Base-by-base conservation (phyloP, 139 green algal genomes). In the Ettlia oleoabundans region DNA sequence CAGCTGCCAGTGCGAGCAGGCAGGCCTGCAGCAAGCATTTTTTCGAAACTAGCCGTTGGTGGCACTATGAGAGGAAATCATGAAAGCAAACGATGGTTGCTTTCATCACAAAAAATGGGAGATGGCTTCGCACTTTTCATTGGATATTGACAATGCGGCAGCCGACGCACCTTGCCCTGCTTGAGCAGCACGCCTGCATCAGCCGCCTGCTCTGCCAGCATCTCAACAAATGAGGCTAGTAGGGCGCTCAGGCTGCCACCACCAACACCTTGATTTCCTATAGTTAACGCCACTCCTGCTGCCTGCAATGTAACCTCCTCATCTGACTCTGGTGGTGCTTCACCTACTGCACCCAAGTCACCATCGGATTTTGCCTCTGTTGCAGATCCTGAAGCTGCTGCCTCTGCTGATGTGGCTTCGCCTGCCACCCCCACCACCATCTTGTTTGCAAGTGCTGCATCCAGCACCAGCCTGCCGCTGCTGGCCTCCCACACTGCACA, bases 401-500 rank as follows among this genome's bases (percentile, higher is more conserved):
- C 67, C 8, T 13, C 22, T 15, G 1, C 70, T 19, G 6, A 2
- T 13, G 15, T 30, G 6, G n/a, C 41, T 5, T 33, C 22, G 2
- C 7, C 67, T n/a, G n/a, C n/a, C n/a, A n/a, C n/a, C n/a, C n/a
- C n/a, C n/a, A n/a, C n/a, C 2, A 38, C 71, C 53, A 80, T 61
- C 28, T 28, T 40, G 1, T 13, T 58, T 1, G 62, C 77, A 4
- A 88, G 32, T 8, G 26, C 7, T 5, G 41, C 4, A 43, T 87
- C 84, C 33, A 88, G 62, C 13, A 83, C 32, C 33, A 88, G 26
- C 53, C 70, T 53, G 69, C 86, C 86, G 28, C 52, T 76, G 55
- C 63, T 77, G 32, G 80, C 83, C 55, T 90, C 84, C 78, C 86
- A 89, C 8, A 90, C 51, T 2, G 73, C 84, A 33, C 72, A 89